Evolutionary conservation across 305 asterid species (phyloP), one percentile per base, ranked within the genome.

Genomic region (Fraxinus ornus): DNA sequence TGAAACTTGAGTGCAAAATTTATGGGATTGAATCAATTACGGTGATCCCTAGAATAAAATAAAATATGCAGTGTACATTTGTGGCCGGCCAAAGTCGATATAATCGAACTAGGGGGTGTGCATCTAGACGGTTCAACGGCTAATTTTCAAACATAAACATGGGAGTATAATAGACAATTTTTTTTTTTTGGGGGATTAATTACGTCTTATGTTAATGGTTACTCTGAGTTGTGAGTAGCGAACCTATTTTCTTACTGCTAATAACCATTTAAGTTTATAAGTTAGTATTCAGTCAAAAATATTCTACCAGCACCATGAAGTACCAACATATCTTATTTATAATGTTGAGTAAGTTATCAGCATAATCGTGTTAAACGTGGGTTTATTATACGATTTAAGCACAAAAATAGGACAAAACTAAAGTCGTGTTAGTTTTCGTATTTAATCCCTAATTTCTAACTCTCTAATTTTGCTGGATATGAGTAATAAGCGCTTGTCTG

Each of bases 21-120:
- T 60, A 7, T 84, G 82, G 75, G 82, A 84, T 71, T 79, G 78
- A 91, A 81, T 77, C 70, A 75, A 86, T 57, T 83, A 81, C 3
- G 73, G 2, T 22, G 35, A 64, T 60, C 70, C 71, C 30, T 3
- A 22, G 28, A 62, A 62, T 21, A 22, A 6, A 57, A 57, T 57
- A 39, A 57, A 3, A 44, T n/a, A 60, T 60, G 10, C 13, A 7
- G 26, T 60, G 13, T 21, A 52, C 64, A 52, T 17, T 17, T 17
- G 21, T 17, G 3, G 66, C 24, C 24, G 9, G 66, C 66, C 66
- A 62, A 24, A 66, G 30, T 15, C 74, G 0, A 66, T 3, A 5
- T 24, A 12, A 2, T 28, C 36, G 28, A 68, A 4, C 12, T 19
- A 3, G 7, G 75, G 35, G 73, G 75, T 10, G 2, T 64, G 15